A percentile compares a stretch with the other conserved stretches of the same genome.
phyloP scores from a whole-genome alignment of 805 yeast species.

The Pichia sporocuriosa region DNA sequence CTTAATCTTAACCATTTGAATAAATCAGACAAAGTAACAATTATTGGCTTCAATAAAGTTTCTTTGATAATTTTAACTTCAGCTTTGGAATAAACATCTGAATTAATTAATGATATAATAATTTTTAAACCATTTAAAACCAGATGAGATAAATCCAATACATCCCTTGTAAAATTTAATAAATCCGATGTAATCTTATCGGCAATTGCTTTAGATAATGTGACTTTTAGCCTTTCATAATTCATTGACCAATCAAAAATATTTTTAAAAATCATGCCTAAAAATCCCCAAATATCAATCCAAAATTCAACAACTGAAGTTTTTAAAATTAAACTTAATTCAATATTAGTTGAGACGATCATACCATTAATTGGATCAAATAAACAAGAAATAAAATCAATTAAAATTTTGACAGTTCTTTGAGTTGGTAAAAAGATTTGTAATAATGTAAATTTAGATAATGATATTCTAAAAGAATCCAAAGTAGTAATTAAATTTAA shows the following conservation, averaged over 20 bases:
- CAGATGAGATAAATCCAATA: constrained; percentile 67
- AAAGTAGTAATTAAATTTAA: constrained; percentile 40
- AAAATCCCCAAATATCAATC: constrained; percentile 65
- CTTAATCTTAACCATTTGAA: constrained; percentile 78
- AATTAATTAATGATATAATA: constrained; percentile 27
- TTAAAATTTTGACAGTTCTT: constrained; percentile 61
- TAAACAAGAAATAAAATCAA: constrained; percentile 62
- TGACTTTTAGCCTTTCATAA: constrained; percentile 24
- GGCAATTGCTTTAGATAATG: constrained; percentile 15
- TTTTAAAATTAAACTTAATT: constrained; percentile 14
- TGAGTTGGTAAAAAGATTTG: constrained; percentile 20
- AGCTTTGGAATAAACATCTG: constrained; percentile 16
- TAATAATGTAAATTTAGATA: constrained; percentile 14
- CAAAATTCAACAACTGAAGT: constrained; percentile 43
- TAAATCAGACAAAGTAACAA: constrained; percentile 60
- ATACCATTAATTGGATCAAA: constrained; percentile 64
- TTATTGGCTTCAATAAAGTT: constrained; percentile 43
- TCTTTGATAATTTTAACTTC: constrained; percentile 16
- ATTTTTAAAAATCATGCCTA: constrained; percentile 58
- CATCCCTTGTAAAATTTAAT: constrained; percentile 76
- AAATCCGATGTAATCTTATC: constrained; percentile 21
- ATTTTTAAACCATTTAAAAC: constrained; percentile 60
- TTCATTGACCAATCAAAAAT: constrained; percentile 68
- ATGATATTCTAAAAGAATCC: constrained; percentile 32
- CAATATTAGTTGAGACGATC: constrained; percentile 17